Evolutionary conservation across 148 eudicot genomes (phyloP).

Genomic region (Fagopyrum esculentum): DNA sequence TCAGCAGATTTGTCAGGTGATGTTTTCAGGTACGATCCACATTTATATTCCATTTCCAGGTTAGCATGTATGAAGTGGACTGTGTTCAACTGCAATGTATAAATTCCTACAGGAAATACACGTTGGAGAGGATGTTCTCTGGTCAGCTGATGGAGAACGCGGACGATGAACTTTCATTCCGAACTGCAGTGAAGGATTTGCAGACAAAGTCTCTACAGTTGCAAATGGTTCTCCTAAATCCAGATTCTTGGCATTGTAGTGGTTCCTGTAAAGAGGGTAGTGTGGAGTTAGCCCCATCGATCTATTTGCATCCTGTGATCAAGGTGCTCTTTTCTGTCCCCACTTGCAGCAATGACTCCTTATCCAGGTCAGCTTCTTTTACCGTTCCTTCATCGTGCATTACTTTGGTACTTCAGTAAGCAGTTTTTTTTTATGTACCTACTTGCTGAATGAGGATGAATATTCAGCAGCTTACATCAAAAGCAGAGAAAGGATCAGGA

Average conservation of each 20-base stretch:
- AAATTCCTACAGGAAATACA: constrained; percentile 49
- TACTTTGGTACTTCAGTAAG: neutral
- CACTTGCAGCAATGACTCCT: constrained; percentile 22
- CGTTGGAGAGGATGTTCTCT: constrained; percentile 84
- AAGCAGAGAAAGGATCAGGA: constrained; percentile 56
- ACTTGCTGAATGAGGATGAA: neutral
- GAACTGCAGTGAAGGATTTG: constrained; percentile 70
- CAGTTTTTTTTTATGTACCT: neutral
- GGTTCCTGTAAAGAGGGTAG: constrained; percentile 43
- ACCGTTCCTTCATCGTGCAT: neutral
- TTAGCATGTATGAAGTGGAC: neutral
- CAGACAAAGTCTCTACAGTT: constrained; percentile 43
- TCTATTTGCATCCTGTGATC: constrained; percentile 52
- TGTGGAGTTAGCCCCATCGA: constrained; percentile 31
- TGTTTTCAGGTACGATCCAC: constrained; percentile 48
- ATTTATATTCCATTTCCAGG: neutral
- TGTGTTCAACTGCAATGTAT: neutral
- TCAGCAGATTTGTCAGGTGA: constrained; percentile 40
- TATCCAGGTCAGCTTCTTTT: constrained; percentile 37
- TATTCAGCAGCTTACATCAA: constrained; percentile 9
- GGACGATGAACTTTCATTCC: constrained; percentile 78
- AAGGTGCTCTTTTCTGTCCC: constrained; percentile 61
- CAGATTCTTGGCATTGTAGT: constrained; percentile 60
- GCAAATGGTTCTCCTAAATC: constrained; percentile 76
- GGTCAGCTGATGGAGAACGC: constrained; percentile 72